Base-by-base conservation (phyloP, 495 filamentous ascomycete species). In the Aspergillus indologenus region DNA sequence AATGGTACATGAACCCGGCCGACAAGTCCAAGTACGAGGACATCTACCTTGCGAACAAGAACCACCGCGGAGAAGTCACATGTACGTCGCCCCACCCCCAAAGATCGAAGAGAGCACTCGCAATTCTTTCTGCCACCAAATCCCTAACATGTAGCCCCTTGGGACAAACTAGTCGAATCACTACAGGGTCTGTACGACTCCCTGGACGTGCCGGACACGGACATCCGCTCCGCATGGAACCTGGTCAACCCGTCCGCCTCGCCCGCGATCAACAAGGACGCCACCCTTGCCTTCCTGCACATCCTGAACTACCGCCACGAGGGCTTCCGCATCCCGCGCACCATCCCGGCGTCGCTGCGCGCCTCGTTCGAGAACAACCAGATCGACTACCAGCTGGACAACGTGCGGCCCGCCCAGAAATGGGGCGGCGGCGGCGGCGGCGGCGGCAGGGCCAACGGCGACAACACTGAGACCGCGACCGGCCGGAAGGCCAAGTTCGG, bases 1-100 rank as follows among this genome's bases (percentile, higher is more conserved):
- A 98, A 72, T 98, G 94, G 94, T 98, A 98, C 75, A 98, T 98
- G 92, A 89, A 84, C 59, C 94, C 94, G 1, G 73, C 79, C 44
- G 92, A 98, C 70, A 93, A 91, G 74, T 67, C 85, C 54, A 96
- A 95, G 75, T 98, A 98, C 73, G 90, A 96, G 70, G 89, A 91
- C 49, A 98, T 98, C 70, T 98, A 97, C 73, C 87, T 83, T 58
- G 89, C 94, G 61, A 93, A 90, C 73, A 84, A 90, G 52, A 89
- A 92, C 70, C 83, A 84, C 61, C 88, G 91, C 45, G 94, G 94
- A 57, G 87, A 95, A 68, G 83, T 96, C 60, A 79, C 87, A 45
- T 97, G 89, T 92, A 69, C 62, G 85, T 73, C 34, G 26, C 47
- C 18, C 45, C 5, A 14, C n/a, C 40, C 23, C 9, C 18, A 5